phyloP scores from a whole-genome alignment of 805 yeast genomes.

The Naumovozyma dairenensis region DNA sequence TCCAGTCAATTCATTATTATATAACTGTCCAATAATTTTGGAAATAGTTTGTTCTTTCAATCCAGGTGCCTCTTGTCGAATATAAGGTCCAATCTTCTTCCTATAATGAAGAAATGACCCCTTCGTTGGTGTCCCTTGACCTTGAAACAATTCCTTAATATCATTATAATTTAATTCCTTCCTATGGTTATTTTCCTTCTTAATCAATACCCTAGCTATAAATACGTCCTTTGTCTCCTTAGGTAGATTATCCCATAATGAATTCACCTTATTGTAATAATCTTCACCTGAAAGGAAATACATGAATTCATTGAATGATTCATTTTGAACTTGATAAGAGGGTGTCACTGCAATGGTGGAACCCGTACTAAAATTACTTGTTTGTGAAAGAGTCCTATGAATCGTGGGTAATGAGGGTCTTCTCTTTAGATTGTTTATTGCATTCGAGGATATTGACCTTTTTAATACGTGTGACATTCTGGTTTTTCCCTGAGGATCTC shows the following conservation, averaged over 20 bases:
- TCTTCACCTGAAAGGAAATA: constrained; percentile 6
- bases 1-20: constrained; percentile 4
- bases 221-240: constrained; percentile 7
- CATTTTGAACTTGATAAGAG: constrained; percentile 1
- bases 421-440: constrained; percentile 2
- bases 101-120: constrained; percentile 5
- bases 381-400: constrained; percentile 4
- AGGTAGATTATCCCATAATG: constrained; percentile 9
- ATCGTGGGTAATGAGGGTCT: constrained; percentile 2
- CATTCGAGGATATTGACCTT: constrained; percentile 5
- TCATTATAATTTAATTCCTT: constrained; percentile 1
- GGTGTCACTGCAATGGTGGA: too few relatives aligned
- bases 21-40: constrained; percentile 4
- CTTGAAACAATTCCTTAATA: constrained; percentile 3
- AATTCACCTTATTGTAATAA: constrained; percentile 2
- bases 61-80: constrained; percentile 1
- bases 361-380: constrained; percentile 1
- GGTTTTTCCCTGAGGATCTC: too few relatives aligned
- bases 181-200: background rate
- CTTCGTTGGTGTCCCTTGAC: constrained; percentile 2
- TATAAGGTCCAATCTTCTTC: constrained; percentile 4
- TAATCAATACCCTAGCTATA: constrained; percentile 4
- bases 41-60: constrained; percentile 5
- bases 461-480: constrained; percentile 2
- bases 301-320: constrained; percentile 8